A percentile compares a stretch with the other conserved stretches of the same genome.
Conservation (phyloP, 352 stramenopile species). For the Phytophthora podocarpi region DNA sequence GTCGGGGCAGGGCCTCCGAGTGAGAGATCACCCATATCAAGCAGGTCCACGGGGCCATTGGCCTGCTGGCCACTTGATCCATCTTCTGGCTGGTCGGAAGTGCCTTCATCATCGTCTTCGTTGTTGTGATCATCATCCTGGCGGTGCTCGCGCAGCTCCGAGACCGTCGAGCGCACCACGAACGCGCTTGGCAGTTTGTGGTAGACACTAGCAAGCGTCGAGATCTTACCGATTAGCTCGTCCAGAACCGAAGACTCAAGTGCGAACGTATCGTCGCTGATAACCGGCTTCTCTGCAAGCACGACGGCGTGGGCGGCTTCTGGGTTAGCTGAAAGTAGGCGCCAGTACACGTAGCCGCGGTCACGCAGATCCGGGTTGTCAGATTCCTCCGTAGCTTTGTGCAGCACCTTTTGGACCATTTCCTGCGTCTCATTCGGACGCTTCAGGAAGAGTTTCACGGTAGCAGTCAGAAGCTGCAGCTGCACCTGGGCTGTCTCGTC, state of each 20-base stretch:
- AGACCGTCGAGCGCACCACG: constrained; percentile 83
- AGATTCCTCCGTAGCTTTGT: constrained; percentile 97
- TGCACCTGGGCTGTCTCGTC: constrained; percentile 97
- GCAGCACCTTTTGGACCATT: constrained; percentile 98
- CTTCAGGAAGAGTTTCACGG: constrained; percentile 99
- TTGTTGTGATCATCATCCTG: constrained; percentile 74
- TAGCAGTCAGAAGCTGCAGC: constrained; percentile 98
- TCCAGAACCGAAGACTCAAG: constrained; percentile 96
- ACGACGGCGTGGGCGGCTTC: constrained; percentile 98
- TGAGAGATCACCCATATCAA: constrained; percentile 89
- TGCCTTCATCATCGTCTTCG: constrained; percentile 73
- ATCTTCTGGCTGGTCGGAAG: constrained; percentile 61
- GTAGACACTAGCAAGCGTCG: constrained; percentile 97
- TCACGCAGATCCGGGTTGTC: constrained; percentile 99
- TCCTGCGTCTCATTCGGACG: constrained; percentile 91
- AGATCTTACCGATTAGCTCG: constrained; percentile 97
- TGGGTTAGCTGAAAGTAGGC: constrained; percentile 97
- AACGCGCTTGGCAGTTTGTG: constrained; percentile 94
- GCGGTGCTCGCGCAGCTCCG: constrained; percentile 71
- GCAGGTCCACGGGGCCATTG: constrained; percentile 59
- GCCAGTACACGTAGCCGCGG: constrained; percentile 99
- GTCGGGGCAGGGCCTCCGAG: constrained; percentile 58
- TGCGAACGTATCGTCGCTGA: constrained; percentile 98
- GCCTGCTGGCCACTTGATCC: constrained; percentile 32
- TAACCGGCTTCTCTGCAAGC: constrained; percentile 98